Evolutionary conservation across 257 asterid species (phyloP).

Genomic region (Jasminum sambac): DNA sequence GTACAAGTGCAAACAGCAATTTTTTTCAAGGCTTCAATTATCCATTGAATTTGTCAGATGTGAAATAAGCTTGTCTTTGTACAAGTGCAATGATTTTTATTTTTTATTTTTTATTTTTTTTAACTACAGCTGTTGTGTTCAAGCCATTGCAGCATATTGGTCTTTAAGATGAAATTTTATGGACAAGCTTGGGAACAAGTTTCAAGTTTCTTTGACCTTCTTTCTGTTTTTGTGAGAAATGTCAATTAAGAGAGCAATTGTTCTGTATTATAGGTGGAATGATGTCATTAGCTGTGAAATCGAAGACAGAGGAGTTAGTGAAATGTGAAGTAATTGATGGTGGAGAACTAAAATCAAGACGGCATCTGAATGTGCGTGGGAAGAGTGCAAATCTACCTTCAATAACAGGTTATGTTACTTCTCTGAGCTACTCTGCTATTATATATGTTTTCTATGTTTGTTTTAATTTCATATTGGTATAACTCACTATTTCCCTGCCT

Average conservation of each 20-base stretch:
- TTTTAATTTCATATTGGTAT: constrained; percentile 13
- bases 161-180: constrained; percentile 1
- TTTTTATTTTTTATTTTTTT: not conserved
- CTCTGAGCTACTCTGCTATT: constrained; percentile 4
- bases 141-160: constrained; percentile 8
- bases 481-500: constrained; percentile 12
- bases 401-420: constrained; percentile 68
- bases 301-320: constrained; percentile 69
- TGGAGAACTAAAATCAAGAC: constrained; percentile 92
- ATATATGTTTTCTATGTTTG: constrained; percentile 12
- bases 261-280: constrained; percentile 70
- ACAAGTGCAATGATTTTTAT: too few relatives aligned
- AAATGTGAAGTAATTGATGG: constrained; percentile 90
- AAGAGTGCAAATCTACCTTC: constrained; percentile 98
- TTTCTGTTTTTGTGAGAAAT: constrained; percentile 1
- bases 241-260: constrained; percentile 20
- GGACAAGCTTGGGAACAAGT: not conserved
- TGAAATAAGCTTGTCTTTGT: too few relatives aligned
- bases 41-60: too few relatives aligned
- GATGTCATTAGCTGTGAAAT: constrained; percentile 92
- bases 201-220: not conserved
- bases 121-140: not conserved
- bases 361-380: constrained; percentile 96
- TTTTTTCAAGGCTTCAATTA: too few relatives aligned
- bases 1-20: too few relatives aligned